Conservation (phyloP, 108 stramenopile genomes). For the Schizochytrium sp. region DNA sequence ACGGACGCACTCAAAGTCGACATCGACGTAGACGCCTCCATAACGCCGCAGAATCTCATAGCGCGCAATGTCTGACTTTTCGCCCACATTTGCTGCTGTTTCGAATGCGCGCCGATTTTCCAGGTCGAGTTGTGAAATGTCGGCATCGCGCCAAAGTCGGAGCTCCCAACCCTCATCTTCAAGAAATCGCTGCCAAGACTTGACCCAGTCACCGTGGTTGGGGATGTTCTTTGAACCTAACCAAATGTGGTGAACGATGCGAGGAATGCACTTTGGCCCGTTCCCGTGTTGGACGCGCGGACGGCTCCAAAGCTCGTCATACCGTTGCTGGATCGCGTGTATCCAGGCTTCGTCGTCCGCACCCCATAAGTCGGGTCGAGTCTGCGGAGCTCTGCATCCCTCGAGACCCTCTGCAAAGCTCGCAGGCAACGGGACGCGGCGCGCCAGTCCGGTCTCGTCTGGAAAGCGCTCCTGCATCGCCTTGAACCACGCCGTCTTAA, state of each 20-base stretch:
- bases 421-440: background rate
- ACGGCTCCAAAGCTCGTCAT: background rate
- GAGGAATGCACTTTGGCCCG: background rate
- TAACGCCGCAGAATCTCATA: background rate
- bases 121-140: background rate
- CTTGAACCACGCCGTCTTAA: background rate
- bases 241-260: constrained; percentile 17
- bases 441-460: background rate
- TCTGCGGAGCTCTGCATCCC: background rate
- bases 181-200: background rate
- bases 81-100: background rate
- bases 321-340: background rate
- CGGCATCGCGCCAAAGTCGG: background rate
- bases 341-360: background rate
- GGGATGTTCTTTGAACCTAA: background rate
- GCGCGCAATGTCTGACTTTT: background rate
- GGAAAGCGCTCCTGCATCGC: background rate
- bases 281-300: background rate
- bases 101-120: background rate
- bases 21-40: background rate
- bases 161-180: background rate
- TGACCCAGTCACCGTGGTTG: background rate
- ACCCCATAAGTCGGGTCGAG: background rate
- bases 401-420: background rate
- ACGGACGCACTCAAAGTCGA: background rate